phyloP scores from a whole-genome alignment of 192 early-diverging fungal species.

The Coemansia guatemalensis region DNA sequence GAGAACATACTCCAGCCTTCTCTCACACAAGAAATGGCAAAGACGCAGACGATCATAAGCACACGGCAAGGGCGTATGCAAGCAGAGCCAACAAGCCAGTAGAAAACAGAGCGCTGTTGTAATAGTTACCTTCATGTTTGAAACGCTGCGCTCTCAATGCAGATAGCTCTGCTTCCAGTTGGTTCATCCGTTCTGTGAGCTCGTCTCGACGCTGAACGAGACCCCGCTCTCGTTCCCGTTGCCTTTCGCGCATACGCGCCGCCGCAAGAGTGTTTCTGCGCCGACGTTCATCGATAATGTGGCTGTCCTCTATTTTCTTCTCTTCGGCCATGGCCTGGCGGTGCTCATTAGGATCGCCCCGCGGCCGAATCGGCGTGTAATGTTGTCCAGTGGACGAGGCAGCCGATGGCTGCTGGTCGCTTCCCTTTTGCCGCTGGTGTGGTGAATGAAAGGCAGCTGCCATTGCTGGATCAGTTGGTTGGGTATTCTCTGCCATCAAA shows the following conservation, averaged over 20 bases:
- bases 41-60: not conserved
- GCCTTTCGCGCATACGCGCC: slow-evolving; percentile 52
- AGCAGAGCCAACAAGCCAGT: not conserved
- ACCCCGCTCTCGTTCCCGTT: slow-evolving; percentile 36
- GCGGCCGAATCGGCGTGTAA: slow-evolving; percentile 45
- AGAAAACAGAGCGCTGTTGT: not conserved
- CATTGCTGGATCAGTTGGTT: not conserved
- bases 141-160: slow-evolving; percentile 35
- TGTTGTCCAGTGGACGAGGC: not conserved
- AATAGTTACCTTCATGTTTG: slow-evolving; percentile 37
- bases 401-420: slow-evolving; percentile 4
- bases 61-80: not conserved
- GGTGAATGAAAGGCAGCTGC: not conserved
- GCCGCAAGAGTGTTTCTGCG: slow-evolving; percentile 45
- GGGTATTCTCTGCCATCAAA: not conserved
- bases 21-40: slow-evolving; percentile 5
- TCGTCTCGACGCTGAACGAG: slow-evolving; percentile 31
- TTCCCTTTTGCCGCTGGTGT: not conserved
- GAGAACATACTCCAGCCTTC: not conserved
- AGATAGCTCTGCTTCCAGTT: slow-evolving; percentile 35
- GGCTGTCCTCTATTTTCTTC: slow-evolving; percentile 32
- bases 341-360: slow-evolving; percentile 47
- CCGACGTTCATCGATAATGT: slow-evolving; percentile 24
- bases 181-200: slow-evolving; percentile 23
- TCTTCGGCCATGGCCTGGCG: slow-evolving; percentile 52